Conservation (phyloP, 768 basidiomycete species). For the Cystofilobasidium bisporidii region DNA sequence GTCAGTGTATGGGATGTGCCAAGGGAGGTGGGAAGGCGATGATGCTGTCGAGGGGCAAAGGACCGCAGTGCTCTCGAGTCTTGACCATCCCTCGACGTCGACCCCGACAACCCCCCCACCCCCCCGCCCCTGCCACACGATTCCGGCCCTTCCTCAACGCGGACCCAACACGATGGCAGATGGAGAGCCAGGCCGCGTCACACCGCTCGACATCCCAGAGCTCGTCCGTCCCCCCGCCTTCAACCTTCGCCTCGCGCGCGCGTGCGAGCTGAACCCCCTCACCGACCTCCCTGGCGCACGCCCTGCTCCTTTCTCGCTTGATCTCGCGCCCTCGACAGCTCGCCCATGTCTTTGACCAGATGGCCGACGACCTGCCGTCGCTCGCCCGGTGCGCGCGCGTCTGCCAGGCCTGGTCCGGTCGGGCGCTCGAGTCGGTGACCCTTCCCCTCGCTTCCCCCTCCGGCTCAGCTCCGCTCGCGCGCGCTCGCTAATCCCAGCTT, state of each 20-base stretch:
- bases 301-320: neutral
- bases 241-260: neutral
- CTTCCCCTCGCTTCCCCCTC: neutral
- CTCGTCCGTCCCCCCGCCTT: neutral
- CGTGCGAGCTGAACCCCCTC: neutral
- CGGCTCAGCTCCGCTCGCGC: neutral
- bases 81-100: neutral
- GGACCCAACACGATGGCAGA: neutral
- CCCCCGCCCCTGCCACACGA: neutral
- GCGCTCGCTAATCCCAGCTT: neutral
- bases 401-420: neutral
- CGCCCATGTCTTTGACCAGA: slow-evolving; percentile 6
- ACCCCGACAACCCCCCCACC: neutral
- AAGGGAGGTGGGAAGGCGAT: too few species aligned
- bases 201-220: slow-evolving; percentile 9
- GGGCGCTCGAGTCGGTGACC: neutral
- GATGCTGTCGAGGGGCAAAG: too few species aligned
- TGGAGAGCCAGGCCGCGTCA: neutral
- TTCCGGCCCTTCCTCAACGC: neutral
- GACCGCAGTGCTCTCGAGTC: too few species aligned
- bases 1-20: too few species aligned
- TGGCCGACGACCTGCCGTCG: neutral
- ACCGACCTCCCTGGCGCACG: too few species aligned
- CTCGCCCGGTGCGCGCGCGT: slow-evolving; percentile 6
- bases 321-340: neutral